phyloP scores from a whole-genome alignment of 371 early-diverging fungal genomes.

The Rhizomucor pusillus region DNA sequence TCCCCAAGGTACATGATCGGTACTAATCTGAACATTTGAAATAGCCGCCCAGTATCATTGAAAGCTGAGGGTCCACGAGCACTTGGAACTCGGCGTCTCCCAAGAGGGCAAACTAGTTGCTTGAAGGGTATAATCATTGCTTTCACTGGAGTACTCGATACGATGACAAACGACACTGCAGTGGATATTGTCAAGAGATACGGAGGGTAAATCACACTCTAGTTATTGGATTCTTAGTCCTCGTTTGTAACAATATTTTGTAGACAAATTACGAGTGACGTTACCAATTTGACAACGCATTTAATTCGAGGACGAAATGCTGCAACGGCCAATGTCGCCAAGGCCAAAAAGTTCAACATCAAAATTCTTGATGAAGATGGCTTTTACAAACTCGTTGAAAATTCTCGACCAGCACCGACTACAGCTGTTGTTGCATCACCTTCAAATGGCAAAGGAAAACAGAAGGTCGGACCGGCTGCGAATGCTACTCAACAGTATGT shows the following conservation, averaged over 20 bases:
- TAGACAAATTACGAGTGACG: slow-evolving; percentile 80
- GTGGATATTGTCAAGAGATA: slow-evolving; percentile 90
- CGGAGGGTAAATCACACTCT: slow-evolving; percentile 65
- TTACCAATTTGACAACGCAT: slow-evolving; percentile 90
- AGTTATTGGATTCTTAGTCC: not conserved
- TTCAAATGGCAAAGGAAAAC: slow-evolving; percentile 1
- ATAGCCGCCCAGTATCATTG: slow-evolving; percentile 2
- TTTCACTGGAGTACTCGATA: slow-evolving; percentile 85
- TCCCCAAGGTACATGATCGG: too few relatives aligned
- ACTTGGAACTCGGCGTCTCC: slow-evolving; percentile 77
- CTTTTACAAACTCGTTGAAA: slow-evolving; percentile 57
- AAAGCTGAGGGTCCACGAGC: slow-evolving; percentile 58
- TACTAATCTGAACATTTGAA: too few relatives aligned
- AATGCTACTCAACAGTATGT: not conserved
- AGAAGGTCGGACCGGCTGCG: not conserved
- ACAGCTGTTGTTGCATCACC: not conserved
- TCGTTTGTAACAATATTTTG: not conserved
- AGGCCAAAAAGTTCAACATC: slow-evolving; percentile 75
- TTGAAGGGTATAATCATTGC: slow-evolving; percentile 87
- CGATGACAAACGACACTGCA: slow-evolving; percentile 73
- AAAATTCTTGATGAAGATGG: slow-evolving; percentile 89
- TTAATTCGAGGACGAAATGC: slow-evolving; percentile 92
- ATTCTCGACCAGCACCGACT: slow-evolving; percentile 5
- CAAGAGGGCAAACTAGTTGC: slow-evolving; percentile 78
- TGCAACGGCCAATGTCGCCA: slow-evolving; percentile 89